These are phyloP conservation scores for Oehlia diaphana DNA, from an alignment of 192 early-diverging fungal genomes.

Conservation along the genomic window DNA sequence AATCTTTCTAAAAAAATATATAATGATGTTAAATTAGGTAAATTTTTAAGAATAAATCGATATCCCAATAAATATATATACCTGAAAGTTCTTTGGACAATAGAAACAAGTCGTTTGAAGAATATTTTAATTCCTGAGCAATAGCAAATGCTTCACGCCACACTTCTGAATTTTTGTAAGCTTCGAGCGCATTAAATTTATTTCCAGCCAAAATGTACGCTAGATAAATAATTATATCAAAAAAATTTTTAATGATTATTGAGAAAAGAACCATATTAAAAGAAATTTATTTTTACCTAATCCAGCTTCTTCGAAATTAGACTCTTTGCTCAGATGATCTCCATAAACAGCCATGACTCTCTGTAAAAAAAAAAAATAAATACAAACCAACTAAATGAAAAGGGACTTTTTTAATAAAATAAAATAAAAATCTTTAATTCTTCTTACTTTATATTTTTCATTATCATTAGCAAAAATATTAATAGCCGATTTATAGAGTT, in stretches of 20 bases:
- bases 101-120: slow-evolving; percentile 44
- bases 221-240: slow-evolving; percentile 34
- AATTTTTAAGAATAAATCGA: slow-evolving; percentile 27
- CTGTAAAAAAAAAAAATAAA: neutral
- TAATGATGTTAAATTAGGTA: no score
- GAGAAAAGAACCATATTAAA: slow-evolving; percentile 2
- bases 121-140: slow-evolving; percentile 56
- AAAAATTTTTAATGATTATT: neutral
- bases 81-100: slow-evolving; percentile 61
- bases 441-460: slow-evolving; percentile 47
- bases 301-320: slow-evolving; percentile 68
- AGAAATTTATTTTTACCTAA: slow-evolving; percentile 39
- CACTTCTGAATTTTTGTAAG: slow-evolving; percentile 51
- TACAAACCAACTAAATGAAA: no score
- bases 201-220: slow-evolving; percentile 58
- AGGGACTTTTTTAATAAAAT: neutral
- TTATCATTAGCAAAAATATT: slow-evolving; percentile 49
- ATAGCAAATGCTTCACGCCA: slow-evolving; percentile 73
- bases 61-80: slow-evolving; percentile 29
- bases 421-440: neutral
- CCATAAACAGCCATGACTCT: slow-evolving; percentile 57
- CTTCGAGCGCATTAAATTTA: slow-evolving; percentile 57
- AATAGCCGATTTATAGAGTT: slow-evolving; percentile 64
- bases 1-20: slow-evolving; percentile 41
- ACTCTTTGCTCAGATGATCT: slow-evolving; percentile 54